A percentile compares a stretch with the other conserved stretches of the same genome.
These are phyloP conservation scores for Silene noctiflora DNA, from an alignment of 179 eudicot genomes.

Conservation along the genomic window DNA sequence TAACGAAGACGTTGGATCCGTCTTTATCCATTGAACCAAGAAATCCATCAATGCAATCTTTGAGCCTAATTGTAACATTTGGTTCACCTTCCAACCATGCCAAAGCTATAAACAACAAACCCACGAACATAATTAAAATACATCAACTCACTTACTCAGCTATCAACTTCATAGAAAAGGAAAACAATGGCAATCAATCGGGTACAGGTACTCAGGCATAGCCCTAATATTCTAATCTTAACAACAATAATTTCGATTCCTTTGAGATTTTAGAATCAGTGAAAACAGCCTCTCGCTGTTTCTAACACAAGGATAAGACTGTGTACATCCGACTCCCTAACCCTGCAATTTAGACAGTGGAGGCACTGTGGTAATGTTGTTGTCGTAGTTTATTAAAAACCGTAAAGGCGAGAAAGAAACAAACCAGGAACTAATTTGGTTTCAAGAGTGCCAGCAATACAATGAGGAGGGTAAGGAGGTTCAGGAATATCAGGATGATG, in stretches of 20 bases:
- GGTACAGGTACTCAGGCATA: no score
- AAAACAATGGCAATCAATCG: background rate
- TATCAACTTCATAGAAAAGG: background rate
- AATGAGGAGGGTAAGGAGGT: constrained; percentile 93
- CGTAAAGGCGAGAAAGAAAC: background rate
- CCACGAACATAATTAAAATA: background rate
- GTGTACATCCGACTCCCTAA: no score
- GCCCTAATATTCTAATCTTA: no score
- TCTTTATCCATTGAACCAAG: constrained; percentile 73
- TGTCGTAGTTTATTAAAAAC: no score
- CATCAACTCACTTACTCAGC: background rate
- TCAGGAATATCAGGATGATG: constrained; percentile 91
- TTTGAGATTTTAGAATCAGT: no score
- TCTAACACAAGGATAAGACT: no score
- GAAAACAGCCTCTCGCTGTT: no score
- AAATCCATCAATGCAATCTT: constrained; percentile 89
- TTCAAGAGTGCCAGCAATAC: constrained; percentile 73
- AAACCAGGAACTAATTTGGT: constrained; percentile 75
- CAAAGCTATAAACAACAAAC: constrained; percentile 39
- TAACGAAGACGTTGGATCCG: constrained; percentile 77
- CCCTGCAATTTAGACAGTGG: no score
- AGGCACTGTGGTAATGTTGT: no score
- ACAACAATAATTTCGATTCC: no score
- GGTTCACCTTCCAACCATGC: constrained; percentile 84
- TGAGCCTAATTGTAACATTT: constrained; percentile 65